phyloP scores from a whole-genome alignment of 306 rosid genomes.

The Citrullus mucosospermus region DNA sequence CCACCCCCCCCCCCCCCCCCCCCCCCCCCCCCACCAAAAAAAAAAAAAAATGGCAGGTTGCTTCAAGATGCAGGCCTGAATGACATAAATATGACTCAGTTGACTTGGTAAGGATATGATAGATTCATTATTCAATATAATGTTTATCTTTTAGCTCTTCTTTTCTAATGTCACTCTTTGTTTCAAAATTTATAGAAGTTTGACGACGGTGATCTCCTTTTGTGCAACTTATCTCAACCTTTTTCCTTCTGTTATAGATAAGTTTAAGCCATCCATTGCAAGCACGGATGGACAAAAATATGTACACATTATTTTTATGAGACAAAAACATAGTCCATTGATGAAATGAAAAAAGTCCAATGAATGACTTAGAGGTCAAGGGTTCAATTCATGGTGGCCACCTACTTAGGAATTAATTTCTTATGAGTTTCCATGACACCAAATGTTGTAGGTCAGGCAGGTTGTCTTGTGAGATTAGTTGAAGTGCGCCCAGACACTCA shows the following conservation, averaged over 20 bases:
- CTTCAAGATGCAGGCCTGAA: constrained; percentile 77
- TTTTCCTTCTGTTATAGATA: background rate
- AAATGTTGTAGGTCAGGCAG: no score
- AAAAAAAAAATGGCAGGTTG: constrained; percentile 33
- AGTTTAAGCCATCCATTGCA: background rate
- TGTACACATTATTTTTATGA: no score
- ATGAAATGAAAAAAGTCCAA: no score
- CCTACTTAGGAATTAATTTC: no score
- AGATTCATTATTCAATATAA: background rate
- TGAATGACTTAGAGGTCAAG: no score
- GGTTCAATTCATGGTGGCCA: no score
- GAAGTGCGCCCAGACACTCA: no score
- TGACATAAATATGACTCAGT: constrained; percentile 64
- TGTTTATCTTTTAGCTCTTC: background rate
- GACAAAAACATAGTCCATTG: no score
- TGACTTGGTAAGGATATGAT: constrained; percentile 56
- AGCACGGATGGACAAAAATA: no score
- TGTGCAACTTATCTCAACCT: background rate
- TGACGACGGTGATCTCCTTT: background rate
- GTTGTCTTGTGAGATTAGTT: no score
- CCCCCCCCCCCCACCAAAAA: no score
- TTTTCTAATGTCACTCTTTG: background rate
- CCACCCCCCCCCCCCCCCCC: background rate
- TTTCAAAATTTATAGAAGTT: background rate
- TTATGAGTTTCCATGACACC: no score